Conservation (phyloP, 495 filamentous ascomycete species). For the Aspergillus ostianus region DNA sequence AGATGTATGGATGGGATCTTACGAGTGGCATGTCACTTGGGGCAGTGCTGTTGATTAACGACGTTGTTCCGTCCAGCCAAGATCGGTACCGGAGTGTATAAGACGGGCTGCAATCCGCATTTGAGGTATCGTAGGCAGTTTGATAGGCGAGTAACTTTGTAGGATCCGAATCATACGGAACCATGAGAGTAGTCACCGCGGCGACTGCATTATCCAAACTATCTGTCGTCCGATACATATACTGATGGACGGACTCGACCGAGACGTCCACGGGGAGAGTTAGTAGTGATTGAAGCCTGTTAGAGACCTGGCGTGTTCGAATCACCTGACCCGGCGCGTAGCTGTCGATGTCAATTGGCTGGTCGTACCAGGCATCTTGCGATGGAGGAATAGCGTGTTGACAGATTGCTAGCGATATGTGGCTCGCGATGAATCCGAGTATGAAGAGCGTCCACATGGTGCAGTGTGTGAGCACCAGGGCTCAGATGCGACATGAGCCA, state of each 20-base stretch:
- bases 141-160: constrained; percentile 21
- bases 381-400: constrained; percentile 7
- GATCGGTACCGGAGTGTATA: constrained; percentile 14
- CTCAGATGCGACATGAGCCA: too few species aligned
- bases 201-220: constrained; percentile 19
- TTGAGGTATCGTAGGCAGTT: constrained; percentile 16
- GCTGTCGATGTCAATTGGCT: constrained; percentile 13
- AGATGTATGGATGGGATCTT: not conserved
- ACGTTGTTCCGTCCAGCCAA: not conserved
- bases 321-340: constrained; percentile 17
- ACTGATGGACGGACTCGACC: constrained; percentile 16
- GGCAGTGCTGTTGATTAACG: constrained; percentile 3
- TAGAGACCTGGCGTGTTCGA: constrained; percentile 16
- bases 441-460: too few species aligned
- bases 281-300: constrained; percentile 8
- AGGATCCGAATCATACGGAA: constrained; percentile 20
- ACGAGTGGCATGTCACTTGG: constrained; percentile 14
- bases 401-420: not conserved
- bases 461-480: too few species aligned
- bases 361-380: constrained; percentile 18
- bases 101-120: constrained; percentile 21
- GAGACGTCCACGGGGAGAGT: constrained; percentile 12
- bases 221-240: constrained; percentile 24
- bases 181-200: constrained; percentile 22
- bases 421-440: not conserved